phyloP scores from a whole-genome alignment of 2,329 filamentous ascomycete species.

The Ceratocystis lukuohia region DNA sequence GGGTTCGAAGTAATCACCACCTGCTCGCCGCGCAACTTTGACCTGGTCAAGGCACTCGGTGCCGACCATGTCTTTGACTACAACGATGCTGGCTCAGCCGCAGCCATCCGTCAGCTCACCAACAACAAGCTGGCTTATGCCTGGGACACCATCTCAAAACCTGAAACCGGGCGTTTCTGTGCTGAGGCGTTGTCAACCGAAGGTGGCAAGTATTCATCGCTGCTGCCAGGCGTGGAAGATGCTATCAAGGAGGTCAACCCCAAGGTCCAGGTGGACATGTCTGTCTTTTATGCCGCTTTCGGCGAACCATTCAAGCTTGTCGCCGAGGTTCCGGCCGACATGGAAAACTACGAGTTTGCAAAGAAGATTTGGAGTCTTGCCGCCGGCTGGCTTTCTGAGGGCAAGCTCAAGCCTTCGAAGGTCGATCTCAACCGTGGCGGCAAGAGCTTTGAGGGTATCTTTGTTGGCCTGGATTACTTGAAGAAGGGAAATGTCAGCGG shows the following conservation, averaged over 20 bases:
- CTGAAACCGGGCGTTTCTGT: constrained; percentile 23
- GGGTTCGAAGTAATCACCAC: constrained; percentile 29
- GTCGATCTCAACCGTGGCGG: constrained; percentile 25
- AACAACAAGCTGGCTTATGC: constrained; percentile 22
- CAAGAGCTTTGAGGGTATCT: constrained; percentile 27
- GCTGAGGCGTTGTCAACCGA: constrained; percentile 24
- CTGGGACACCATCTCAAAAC: constrained; percentile 23
- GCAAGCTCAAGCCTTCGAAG: constrained; percentile 27
- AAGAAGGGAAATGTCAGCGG: constrained; percentile 29
- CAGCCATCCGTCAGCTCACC: constrained; percentile 23
- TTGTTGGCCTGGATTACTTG: constrained; percentile 27
- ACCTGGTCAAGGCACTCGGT: constrained; percentile 31
- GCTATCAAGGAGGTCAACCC: constrained; percentile 33
- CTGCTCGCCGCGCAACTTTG: constrained; percentile 29
- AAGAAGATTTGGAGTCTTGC: constrained; percentile 29
- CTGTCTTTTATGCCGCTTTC: constrained; percentile 31
- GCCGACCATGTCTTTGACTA: constrained; percentile 39
- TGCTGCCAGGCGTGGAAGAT: constrained; percentile 29
- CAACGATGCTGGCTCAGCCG: constrained; percentile 22
- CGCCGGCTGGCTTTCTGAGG: constrained; percentile 26
- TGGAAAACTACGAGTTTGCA: constrained; percentile 28
- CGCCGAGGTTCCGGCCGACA: constrained; percentile 21
- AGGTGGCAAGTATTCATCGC: constrained; percentile 29
- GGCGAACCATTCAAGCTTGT: constrained; percentile 28
- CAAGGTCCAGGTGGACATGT: constrained; percentile 25